A percentile compares a stretch with the other conserved stretches of the same genome.
Conservation (phyloP, 2,329 filamentous ascomycete genomes). For the Aureobasidium sp. region DNA sequence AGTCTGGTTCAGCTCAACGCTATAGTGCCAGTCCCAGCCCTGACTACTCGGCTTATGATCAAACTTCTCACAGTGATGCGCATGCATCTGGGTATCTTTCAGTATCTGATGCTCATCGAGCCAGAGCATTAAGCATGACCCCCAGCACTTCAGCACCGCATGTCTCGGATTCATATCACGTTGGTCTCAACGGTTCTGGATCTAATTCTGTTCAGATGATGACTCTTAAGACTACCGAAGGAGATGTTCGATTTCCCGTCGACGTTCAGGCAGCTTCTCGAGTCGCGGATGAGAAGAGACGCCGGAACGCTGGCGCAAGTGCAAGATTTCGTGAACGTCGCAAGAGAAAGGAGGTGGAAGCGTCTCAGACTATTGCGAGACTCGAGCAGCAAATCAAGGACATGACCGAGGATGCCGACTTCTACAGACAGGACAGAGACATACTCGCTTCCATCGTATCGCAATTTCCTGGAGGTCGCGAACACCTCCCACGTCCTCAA, state of each 20-base stretch:
- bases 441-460: slow-evolving; percentile 61
- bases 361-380: slow-evolving; percentile 59
- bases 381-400: slow-evolving; percentile 63
- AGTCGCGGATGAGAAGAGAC: slow-evolving; percentile 76
- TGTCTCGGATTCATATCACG: slow-evolving; percentile 17
- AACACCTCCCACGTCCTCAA: slow-evolving; percentile 38
- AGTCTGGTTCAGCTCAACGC: slow-evolving; percentile 18
- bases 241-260: slow-evolving; percentile 57
- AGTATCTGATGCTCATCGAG: slow-evolving; percentile 4
- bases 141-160: slow-evolving; percentile 3
- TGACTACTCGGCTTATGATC: slow-evolving; percentile 41
- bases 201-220: slow-evolving; percentile 47
- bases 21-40: slow-evolving; percentile 41
- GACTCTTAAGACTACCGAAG: slow-evolving; percentile 46
- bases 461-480: slow-evolving; percentile 48
- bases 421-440: slow-evolving; percentile 66
- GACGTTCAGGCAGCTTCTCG: slow-evolving; percentile 77
- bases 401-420: slow-evolving; percentile 62
- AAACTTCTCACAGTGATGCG: slow-evolving; percentile 24
- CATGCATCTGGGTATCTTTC: slow-evolving; percentile 6
- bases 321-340: slow-evolving; percentile 73
- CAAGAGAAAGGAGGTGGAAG: slow-evolving; percentile 74
- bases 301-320: slow-evolving; percentile 78
- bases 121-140: slow-evolving; percentile 12
- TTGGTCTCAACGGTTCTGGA: slow-evolving; percentile 36